Evolutionary conservation across 192 early-diverging fungal genomes (phyloP).

Genomic region (Obelidium mucronatum): DNA sequence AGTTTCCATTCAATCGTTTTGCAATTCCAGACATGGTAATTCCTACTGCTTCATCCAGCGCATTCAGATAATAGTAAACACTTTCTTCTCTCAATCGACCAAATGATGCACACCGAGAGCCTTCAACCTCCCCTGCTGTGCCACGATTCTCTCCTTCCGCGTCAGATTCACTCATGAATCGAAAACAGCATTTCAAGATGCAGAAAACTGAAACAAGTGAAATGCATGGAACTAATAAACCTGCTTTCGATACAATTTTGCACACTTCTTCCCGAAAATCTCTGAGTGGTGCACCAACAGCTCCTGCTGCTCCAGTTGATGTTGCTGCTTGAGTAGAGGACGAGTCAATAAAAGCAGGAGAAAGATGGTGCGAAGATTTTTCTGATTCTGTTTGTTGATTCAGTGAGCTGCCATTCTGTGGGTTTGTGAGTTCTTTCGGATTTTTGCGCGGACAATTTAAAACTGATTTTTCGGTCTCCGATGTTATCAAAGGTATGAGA

Average conservation of each 20-base stretch:
- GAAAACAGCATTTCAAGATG: background rate
- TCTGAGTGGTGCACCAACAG: slow-evolving; percentile 1
- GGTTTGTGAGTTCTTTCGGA: too few species aligned
- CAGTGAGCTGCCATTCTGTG: background rate
- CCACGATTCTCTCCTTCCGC: background rate
- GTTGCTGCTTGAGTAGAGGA: too few species aligned
- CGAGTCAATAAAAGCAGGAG: too few species aligned
- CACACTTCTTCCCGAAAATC: slow-evolving; percentile 2
- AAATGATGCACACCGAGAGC: too few species aligned
- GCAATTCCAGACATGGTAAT: background rate
- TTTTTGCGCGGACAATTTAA: too few species aligned
- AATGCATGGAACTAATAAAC: background rate
- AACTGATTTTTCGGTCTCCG: background rate
- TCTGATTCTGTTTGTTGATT: background rate
- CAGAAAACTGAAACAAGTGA: background rate
- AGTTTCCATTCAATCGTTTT: slow-evolving; percentile 1
- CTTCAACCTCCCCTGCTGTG: background rate
- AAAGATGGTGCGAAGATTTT: background rate
- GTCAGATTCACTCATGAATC: background rate
- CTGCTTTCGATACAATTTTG: background rate
- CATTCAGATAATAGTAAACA: slow-evolving; percentile 5
- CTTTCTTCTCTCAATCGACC: background rate
- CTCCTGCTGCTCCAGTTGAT: too few species aligned
- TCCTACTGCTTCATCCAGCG: slow-evolving; percentile 3
- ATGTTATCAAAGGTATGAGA: background rate